Conservation (phyloP, 2,329 filamentous ascomycete genomes). For the Shiraia sp. region DNA sequence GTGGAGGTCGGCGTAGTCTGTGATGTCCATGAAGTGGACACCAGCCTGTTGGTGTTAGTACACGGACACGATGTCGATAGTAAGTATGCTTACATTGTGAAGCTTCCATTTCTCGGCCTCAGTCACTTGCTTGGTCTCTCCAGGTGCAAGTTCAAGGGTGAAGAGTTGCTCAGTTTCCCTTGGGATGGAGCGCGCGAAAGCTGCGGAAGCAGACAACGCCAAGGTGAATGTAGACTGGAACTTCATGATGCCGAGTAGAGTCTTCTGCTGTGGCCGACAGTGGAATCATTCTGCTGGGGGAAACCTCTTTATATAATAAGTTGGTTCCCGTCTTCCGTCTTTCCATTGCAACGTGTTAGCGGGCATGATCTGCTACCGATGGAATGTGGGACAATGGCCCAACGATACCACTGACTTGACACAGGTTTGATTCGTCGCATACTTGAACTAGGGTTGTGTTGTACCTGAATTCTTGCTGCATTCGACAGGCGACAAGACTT, state of each 20-base stretch:
- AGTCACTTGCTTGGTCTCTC: slow-evolving; percentile 17
- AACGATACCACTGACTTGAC: neutral
- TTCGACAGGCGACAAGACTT: slow-evolving; percentile 16
- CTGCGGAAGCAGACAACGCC: slow-evolving; percentile 8
- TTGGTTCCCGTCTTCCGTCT: neutral
- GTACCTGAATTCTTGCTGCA: slow-evolving; percentile 1
- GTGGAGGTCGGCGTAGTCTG: slow-evolving; percentile 21
- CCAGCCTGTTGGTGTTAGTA: slow-evolving; percentile 35
- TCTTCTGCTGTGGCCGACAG: neutral
- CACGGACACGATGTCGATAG: neutral
- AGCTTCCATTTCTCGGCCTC: slow-evolving; percentile 20
- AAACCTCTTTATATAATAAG: neutral
- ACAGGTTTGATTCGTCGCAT: slow-evolving; percentile 4
- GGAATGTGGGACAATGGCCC: neutral
- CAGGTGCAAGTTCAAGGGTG: slow-evolving; percentile 17
- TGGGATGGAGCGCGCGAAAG: slow-evolving; percentile 6
- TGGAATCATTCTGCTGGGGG: neutral
- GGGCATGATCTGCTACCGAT: neutral
- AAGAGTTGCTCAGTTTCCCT: slow-evolving; percentile 10
- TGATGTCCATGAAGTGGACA: slow-evolving; percentile 31
- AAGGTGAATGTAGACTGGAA: slow-evolving; percentile 8
- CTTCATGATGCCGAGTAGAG: slow-evolving; percentile 5
- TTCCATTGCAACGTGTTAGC: neutral
- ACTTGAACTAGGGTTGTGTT: neutral
- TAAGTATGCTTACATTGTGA: slow-evolving; percentile 8